Evolutionary conservation across 1,284 basidiomycete species (phyloP).

Genomic region (Papiliotrema laurentii): DNA sequence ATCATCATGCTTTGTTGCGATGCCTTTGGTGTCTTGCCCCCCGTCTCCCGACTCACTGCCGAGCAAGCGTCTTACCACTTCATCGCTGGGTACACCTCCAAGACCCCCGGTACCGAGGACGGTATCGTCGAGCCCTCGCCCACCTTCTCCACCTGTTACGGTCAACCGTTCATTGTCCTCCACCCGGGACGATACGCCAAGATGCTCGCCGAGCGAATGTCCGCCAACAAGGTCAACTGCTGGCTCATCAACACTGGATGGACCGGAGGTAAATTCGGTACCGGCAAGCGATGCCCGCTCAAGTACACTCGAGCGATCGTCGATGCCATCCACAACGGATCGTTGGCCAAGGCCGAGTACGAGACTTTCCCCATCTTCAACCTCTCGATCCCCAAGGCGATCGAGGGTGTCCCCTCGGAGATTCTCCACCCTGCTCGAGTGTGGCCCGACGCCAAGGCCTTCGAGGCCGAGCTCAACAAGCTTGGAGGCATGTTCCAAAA

Average conservation of each 20-base stretch:
- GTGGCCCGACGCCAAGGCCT: conserved; percentile 81
- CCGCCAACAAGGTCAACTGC: conserved; percentile 84
- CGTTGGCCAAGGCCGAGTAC: conserved; percentile 78
- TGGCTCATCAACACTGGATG: conserved; percentile 99
- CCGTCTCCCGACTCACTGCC: conserved; percentile 85
- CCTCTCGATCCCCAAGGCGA: conserved; percentile 70
- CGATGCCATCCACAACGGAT: conserved; percentile 93
- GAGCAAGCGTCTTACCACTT: conserved; percentile 98
- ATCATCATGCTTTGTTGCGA: conserved; percentile 99
- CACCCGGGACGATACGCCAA: conserved; percentile 91
- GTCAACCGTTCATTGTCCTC: conserved; percentile 97
- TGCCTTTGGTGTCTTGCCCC: conserved; percentile 95
- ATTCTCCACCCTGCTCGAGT: conserved; percentile 79
- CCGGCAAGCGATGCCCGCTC: conserved; percentile 86
- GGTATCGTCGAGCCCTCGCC: conserved; percentile 97
- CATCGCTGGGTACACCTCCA: conserved; percentile 91
- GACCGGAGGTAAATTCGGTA: conserved; percentile 91
- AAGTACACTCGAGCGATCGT: conserved; percentile 94
- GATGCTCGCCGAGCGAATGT: conserved; percentile 96
- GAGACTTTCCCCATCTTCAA: conserved; percentile 76
- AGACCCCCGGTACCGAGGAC: conserved; percentile 88
- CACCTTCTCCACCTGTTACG: conserved; percentile 99
- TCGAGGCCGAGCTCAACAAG: conserved; percentile 76
- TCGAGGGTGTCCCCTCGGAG: conserved; percentile 82
- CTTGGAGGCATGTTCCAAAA: conserved; percentile 87